Percentiles rank a stretch among this genome's conserved stretches.
phyloP scores from a whole-genome alignment of 495 filamentous ascomycete species.

The Evernia prunastri region DNA sequence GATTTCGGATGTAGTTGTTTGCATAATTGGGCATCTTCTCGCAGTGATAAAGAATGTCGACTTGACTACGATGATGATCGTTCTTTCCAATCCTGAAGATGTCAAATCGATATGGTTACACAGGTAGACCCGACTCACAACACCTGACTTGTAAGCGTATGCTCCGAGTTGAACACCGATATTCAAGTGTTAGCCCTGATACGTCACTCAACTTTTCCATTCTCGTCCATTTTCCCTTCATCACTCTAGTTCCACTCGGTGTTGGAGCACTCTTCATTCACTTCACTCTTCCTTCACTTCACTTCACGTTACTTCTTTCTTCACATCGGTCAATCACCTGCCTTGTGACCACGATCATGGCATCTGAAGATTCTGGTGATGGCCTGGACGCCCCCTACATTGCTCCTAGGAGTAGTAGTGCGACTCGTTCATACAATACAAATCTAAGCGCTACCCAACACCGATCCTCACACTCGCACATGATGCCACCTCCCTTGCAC shows the following conservation, averaged over 20 bases:
- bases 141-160: neutral
- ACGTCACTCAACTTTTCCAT: neutral
- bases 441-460: neutral
- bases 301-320: neutral
- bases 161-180: neutral
- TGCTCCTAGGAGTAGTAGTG: neutral
- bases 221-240: no score
- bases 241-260: no score
- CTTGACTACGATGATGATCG: neutral
- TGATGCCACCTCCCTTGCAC: neutral
- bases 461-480: slow-evolving; percentile 1
- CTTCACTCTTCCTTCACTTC: neutral
- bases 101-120: no score
- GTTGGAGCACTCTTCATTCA: no score
- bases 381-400: neutral
- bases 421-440: neutral
- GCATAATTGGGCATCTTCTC: neutral
- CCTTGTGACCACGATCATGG: neutral
- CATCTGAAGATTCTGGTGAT: neutral
- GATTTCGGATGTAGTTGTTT: no score
- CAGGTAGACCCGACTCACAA: neutral
- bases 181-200: neutral
- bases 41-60: neutral
- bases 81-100: no score
- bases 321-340: neutral